These are phyloP conservation scores for Magnusiomyces paraingens DNA, from an alignment of 1,139 yeast species.

Conservation along the genomic window DNA sequence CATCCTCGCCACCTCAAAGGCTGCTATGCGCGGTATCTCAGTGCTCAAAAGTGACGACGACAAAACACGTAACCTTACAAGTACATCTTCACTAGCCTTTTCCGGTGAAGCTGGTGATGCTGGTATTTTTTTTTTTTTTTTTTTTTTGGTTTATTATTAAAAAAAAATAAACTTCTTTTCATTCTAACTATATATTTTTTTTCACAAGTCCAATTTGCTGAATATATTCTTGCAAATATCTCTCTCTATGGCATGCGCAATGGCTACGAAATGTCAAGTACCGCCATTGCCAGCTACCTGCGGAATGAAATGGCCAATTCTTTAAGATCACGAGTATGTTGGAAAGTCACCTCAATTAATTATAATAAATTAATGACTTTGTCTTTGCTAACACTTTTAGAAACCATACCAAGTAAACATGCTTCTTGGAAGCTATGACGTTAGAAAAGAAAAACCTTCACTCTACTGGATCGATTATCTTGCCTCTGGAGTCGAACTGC, in stretches of 20 bases:
- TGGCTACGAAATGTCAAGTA: constrained; percentile 57
- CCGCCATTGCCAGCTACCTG: constrained; percentile 82
- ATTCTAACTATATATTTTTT: constrained; percentile 9
- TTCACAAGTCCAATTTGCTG: constrained; percentile 92
- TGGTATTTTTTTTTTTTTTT: constrained; percentile 25
- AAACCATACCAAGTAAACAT: constrained; percentile 94
- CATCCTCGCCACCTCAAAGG: constrained; percentile 85
- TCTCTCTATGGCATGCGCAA: constrained; percentile 86
- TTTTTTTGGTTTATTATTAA: too few relatives aligned
- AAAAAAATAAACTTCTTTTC: not conserved
- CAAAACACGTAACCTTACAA: constrained; percentile 72
- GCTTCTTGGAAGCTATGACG: constrained; percentile 78
- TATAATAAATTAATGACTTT: not conserved
- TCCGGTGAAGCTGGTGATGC: constrained; percentile 98
- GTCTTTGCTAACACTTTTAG: constrained; percentile 25
- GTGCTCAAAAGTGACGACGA: constrained; percentile 81
- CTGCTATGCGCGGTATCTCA: constrained; percentile 90
- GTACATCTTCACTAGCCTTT: constrained; percentile 76
- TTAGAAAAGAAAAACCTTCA: constrained; percentile 53
- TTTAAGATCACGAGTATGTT: constrained; percentile 59
- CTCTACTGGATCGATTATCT: constrained; percentile 90
- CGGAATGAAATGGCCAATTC: constrained; percentile 85
- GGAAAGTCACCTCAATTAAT: not conserved
- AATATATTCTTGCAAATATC: constrained; percentile 85
- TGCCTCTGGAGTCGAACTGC: constrained; percentile 85